Percentiles rank a stretch among this genome's conserved stretches.
phyloP scores from a whole-genome alignment of 176 grass and related monocot genomes.

The Pontederia paniculata region DNA sequence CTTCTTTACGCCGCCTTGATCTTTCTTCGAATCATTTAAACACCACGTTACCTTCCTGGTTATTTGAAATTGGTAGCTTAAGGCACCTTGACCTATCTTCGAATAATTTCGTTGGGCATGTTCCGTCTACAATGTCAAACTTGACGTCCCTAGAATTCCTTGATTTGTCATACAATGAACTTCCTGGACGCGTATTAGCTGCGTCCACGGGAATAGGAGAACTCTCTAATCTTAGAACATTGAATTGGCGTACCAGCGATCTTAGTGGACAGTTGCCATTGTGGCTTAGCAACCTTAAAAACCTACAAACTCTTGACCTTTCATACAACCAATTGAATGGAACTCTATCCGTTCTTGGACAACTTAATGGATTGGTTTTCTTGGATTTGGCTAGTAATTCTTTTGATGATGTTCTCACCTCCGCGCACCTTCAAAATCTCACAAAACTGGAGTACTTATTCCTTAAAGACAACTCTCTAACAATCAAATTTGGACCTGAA shows the following conservation, averaged over 20 bases:
- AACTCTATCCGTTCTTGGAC: background rate
- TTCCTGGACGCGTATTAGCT: background rate
- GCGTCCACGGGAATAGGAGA: too few species aligned
- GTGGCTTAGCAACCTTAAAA: too few species aligned
- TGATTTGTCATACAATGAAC: conserved; percentile 2
- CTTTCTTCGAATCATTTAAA: conserved; percentile 2
- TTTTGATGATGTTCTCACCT: conserved; percentile 13
- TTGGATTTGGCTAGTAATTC: conserved; percentile 8
- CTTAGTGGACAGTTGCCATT: conserved; percentile 28
- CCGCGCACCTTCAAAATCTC: conserved; percentile 15
- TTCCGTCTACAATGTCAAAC: background rate
- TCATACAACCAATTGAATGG: background rate
- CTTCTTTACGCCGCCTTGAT: conserved; percentile 10
- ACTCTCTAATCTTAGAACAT: background rate
- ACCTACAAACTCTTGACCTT: background rate
- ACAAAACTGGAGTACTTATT: background rate
- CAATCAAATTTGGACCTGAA: background rate
- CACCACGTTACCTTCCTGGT: conserved; percentile 7
- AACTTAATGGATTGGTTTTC: background rate
- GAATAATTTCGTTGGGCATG: conserved; percentile 9
- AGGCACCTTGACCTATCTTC: conserved; percentile 17
- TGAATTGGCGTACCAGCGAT: background rate
- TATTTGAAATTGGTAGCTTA: too few species aligned
- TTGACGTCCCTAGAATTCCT: background rate
- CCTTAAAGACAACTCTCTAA: conserved; percentile 3